Evolutionary conservation across 139 green algal genomes (phyloP), one percentile per base, ranked within the genome.

Genomic region (Spirogloea muscicola): DNA sequence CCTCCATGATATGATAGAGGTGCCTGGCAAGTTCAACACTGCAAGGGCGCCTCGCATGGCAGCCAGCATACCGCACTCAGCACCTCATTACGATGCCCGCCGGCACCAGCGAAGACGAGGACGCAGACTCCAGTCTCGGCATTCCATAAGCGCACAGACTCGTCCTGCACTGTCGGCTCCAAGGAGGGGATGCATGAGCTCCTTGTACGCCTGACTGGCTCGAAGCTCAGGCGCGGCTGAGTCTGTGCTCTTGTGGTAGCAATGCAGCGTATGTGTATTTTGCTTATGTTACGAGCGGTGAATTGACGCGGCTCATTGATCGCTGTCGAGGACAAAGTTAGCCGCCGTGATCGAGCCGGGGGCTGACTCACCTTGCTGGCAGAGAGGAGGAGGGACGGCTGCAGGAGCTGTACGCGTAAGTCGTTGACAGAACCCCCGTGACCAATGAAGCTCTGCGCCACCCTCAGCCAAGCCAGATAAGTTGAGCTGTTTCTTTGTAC

Each of bases 61-160:
- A 3, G 7, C 27, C 62, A 25, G 48, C 62, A 42, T 34, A 80
- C 79, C 6, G 79, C 31, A 58, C 72, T 74, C 13, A 86, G 51
- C 31, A 87, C 82, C 38, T 87, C 79, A 46, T 86, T 84, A 7
- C 72, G 9, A 25, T 87, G 82, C 34, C 67, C 79, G n/a, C 25
- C 48, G 9, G 34, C 51, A 25, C 82, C 82, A 16, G 73, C 79
- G 51, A 83, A 77, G 25, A 87, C 72, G n/a, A 87, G 57, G 2
- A 87, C 44, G 67, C 69, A 84, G n/a, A 84, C 60, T 31, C 71
- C 66, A 16, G 67, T 75, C 41, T 61, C 37, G 7, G 81, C n/a
- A 61, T 86, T 84, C 82, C 82, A 87, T 51, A 87, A 58, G 38
- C 82, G 59, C 4, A 86, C n/a, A 7, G 63, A 79, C 60, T 86